phyloP scores from a whole-genome alignment of 352 stramenopile genomes.

The Phytophthora ramorum region DNA sequence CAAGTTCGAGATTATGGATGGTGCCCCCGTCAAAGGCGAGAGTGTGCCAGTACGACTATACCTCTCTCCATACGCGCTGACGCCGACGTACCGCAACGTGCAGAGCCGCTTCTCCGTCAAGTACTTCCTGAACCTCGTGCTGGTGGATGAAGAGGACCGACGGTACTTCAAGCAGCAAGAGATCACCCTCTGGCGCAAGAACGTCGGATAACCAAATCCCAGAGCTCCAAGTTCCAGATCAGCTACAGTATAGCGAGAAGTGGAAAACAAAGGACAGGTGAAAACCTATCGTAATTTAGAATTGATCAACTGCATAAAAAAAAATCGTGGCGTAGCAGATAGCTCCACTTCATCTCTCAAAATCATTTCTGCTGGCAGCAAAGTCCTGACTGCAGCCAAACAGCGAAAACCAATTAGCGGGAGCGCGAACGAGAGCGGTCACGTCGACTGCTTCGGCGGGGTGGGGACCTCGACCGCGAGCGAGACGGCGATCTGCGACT shows the following conservation, averaged over 20 bases:
- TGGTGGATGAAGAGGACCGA: slow-evolving; percentile 99
- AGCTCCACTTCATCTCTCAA: slow-evolving; percentile 13
- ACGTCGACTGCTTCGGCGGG: slow-evolving; percentile 33
- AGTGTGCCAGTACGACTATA: slow-evolving; percentile 97
- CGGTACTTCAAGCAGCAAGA: slow-evolving; percentile 99
- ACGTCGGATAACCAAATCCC: slow-evolving; percentile 35
- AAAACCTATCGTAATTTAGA: slow-evolving; percentile 7
- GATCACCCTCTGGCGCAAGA: slow-evolving; percentile 95
- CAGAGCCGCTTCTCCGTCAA: slow-evolving; percentile 94
- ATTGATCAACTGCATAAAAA: slow-evolving; percentile 18
- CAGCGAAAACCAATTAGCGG: slow-evolving; percentile 1
- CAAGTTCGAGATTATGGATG: slow-evolving; percentile 99
- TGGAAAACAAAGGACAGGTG: slow-evolving; percentile 5
- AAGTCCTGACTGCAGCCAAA: slow-evolving; percentile 13
- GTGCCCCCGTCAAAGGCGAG: slow-evolving; percentile 96
- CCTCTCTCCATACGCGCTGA: slow-evolving; percentile 90
- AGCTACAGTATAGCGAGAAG: slow-evolving; percentile 10
- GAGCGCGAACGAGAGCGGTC: slow-evolving; percentile 51
- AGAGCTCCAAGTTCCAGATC: slow-evolving; percentile 13
- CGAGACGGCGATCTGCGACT: slow-evolving; percentile 22
- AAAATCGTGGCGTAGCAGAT: slow-evolving; percentile 2
- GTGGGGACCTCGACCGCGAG: slow-evolving; percentile 34
- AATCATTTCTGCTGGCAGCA: slow-evolving; percentile 12
- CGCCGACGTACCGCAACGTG: slow-evolving; percentile 90
- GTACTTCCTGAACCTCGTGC: slow-evolving; percentile 98